Evolutionary conservation across 768 basidiomycete genomes (phyloP).

Genomic region (Dioszegia aurantiaca): DNA sequence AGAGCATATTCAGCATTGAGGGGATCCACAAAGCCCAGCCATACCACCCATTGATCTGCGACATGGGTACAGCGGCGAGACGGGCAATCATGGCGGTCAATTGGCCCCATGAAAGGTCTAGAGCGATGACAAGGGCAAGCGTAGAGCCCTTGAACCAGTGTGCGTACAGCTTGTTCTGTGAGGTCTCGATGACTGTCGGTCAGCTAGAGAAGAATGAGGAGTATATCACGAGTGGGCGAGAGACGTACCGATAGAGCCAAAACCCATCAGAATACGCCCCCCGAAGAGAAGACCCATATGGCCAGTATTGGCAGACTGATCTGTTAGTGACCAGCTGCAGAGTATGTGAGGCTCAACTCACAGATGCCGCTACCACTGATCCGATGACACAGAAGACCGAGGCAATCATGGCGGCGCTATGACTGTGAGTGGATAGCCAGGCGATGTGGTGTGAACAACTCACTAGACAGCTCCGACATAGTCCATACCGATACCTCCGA

Average conservation of each 20-base stretch:
- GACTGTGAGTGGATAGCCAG: neutral
- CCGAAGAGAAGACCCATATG: conserved; percentile 32
- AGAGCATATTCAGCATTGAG: conserved; percentile 33
- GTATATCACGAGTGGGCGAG: too few species aligned
- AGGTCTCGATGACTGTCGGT: conserved; percentile 43
- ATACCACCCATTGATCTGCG: conserved; percentile 44
- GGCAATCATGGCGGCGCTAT: conserved; percentile 37
- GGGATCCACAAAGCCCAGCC: conserved; percentile 51
- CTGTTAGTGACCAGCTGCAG: neutral
- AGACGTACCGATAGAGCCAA: conserved; percentile 41
- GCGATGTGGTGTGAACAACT: conserved; percentile 7
- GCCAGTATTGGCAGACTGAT: conserved; percentile 28
- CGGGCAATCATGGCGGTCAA: conserved; percentile 33
- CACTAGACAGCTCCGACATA: conserved; percentile 45
- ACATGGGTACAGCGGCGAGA: conserved; percentile 43
- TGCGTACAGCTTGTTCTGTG: conserved; percentile 46
- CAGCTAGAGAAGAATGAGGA: neutral
- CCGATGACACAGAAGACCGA: conserved; percentile 43
- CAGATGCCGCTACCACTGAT: conserved; percentile 28
- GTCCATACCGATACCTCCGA: conserved; percentile 49
- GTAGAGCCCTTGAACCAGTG: conserved; percentile 44
- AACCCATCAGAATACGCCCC: conserved; percentile 47
- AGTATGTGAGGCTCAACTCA: conserved; percentile 14
- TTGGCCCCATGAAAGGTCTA: conserved; percentile 46
- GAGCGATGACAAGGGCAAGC: conserved; percentile 39